Evolutionary conservation across 192 early-diverging fungal species (phyloP), one percentile per base, ranked within the genome.

Genomic region (Podila epigama): DNA sequence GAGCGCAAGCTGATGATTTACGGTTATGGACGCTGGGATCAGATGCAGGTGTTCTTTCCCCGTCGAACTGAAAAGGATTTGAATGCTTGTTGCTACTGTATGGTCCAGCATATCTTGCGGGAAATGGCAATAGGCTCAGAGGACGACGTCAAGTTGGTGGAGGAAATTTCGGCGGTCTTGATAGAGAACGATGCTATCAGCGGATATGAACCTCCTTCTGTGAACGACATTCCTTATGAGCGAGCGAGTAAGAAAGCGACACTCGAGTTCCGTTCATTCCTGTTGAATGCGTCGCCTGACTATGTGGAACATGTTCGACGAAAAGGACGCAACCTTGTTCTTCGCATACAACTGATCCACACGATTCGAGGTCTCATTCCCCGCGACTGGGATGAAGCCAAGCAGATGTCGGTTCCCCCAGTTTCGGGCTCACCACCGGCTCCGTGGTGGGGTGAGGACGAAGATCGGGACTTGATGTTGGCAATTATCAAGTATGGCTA

Each of bases 401-500:
- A 86, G 85, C 50, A 81, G 32, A 85, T 89, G 60, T 50, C 67
- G 5, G 90, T 95, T 70, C 93, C 93, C 0, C 81, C 85, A 44
- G 83, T 95, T 11, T 79, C 85, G 40, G 82, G 81, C 18, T 58
- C 71, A n/a, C 87, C 84, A n/a, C 88, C 89, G 33, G 81, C 79
- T 11, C 40, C 58, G 20, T 90, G 89, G 89, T 95, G 94, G 94
- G 92, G 92, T 34, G 96, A 85, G 11, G 79, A 89, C 28, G 89
- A 94, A 72, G 94, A 95, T 58, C 86, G 90, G n/a, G 91, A 94
- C 70, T 53, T 95, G 50, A 66, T 95, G 60, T 77, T 94, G 40
- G 93, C 93, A 9, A 92, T 94, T n/a, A 85, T 84, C 66, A 90
- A 89, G 62, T 83, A 94, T 59, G 94, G 94, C 18, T 95, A 95